Conservation (phyloP, 2,329 filamentous ascomycete species). For the Furcasterigmium sp. region DNA sequence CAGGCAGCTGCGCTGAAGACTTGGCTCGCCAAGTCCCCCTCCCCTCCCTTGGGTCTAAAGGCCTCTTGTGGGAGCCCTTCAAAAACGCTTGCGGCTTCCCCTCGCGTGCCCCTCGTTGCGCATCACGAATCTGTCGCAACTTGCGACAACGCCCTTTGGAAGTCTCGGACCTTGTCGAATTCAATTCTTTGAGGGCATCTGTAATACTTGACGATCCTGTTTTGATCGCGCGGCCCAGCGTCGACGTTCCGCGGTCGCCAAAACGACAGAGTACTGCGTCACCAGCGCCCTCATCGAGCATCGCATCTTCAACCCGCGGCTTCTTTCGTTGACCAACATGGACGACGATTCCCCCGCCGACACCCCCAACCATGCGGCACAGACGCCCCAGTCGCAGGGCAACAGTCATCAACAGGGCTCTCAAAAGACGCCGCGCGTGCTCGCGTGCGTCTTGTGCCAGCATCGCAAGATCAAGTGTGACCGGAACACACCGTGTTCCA, state of each 20-base stretch:
- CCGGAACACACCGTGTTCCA: conserved; percentile 52
- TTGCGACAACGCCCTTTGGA: not conserved
- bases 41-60: too few relatives aligned
- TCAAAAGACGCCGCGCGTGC: conserved; percentile 37
- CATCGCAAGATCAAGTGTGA: conserved; percentile 61
- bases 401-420: not conserved
- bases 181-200: not conserved
- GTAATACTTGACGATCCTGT: too few relatives aligned
- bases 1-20: too few relatives aligned
- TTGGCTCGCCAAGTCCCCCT: too few relatives aligned
- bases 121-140: not conserved
- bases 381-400: not conserved
- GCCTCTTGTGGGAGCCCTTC: too few relatives aligned
- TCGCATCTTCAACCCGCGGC: too few relatives aligned
- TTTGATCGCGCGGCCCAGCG: too few relatives aligned
- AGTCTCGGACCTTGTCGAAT: not conserved
- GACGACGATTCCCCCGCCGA: not conserved
- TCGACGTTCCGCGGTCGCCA: too few relatives aligned
- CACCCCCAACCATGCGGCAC: not conserved
- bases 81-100: too few relatives aligned
- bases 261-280: too few relatives aligned
- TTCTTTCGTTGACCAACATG: not conserved
- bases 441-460: conserved; percentile 54
- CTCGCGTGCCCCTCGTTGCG: not conserved
- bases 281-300: too few relatives aligned